Conservation (phyloP, 1,139 yeast species). For the Hyphopichia khmerensis region DNA sequence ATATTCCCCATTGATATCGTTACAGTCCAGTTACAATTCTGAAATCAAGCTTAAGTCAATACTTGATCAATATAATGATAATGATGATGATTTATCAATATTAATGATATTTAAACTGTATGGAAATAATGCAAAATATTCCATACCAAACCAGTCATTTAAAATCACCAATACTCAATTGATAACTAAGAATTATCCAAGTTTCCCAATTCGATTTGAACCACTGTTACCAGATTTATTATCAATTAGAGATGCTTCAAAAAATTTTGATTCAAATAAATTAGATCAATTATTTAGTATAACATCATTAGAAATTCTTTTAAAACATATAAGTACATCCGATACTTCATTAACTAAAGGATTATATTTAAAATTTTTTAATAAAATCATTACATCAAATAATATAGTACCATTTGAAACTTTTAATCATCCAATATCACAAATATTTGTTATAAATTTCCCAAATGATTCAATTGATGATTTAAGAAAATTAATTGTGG, state of each 20-base stretch:
- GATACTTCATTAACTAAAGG: slow-evolving; percentile 13
- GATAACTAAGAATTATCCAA: slow-evolving; percentile 42
- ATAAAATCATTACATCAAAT: slow-evolving; percentile 60
- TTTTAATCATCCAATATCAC: slow-evolving; percentile 85
- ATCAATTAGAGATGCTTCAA: slow-evolving; percentile 26
- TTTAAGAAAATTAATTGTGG: slow-evolving; percentile 37
- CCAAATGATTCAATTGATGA: slow-evolving; percentile 49
- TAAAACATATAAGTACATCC: slow-evolving; percentile 18
- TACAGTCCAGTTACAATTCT: slow-evolving; percentile 52
- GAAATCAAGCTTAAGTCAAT: slow-evolving; percentile 45
- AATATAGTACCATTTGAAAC: slow-evolving; percentile 80
- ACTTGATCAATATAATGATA: slow-evolving; percentile 20
- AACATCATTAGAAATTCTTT: slow-evolving; percentile 35
- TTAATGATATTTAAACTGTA: slow-evolving; percentile 40
- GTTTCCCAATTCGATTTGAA: slow-evolving; percentile 47
- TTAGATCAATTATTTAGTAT: slow-evolving; percentile 39
- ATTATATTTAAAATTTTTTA: slow-evolving; percentile 59
- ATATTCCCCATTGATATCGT: slow-evolving; percentile 58
- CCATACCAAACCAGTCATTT: slow-evolving; percentile 35
- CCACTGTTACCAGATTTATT: slow-evolving; percentile 41
- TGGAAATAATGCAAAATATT: slow-evolving; percentile 48
- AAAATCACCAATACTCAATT: slow-evolving; percentile 42
- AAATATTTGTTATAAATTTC: slow-evolving; percentile 62
- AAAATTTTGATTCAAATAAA: slow-evolving; percentile 3
- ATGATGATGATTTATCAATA: slow-evolving; percentile 28